Percentiles rank a stretch among this genome's conserved stretches.
phyloP scores from a whole-genome alignment of 345 rosid species.

The Cochlearia excelsa region DNA sequence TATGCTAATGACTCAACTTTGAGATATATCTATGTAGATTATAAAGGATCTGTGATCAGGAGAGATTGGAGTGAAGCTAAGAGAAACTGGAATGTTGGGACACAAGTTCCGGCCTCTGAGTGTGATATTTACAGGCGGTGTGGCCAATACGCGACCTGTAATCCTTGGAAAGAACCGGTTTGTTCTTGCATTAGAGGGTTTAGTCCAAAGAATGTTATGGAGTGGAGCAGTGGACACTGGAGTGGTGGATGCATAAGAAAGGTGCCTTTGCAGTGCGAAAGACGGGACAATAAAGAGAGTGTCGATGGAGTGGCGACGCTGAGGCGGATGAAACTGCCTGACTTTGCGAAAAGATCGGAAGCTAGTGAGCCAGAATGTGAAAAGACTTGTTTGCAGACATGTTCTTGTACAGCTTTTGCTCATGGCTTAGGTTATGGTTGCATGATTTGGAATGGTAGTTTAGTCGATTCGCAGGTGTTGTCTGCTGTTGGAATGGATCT shows the following conservation, averaged over 20 bases:
- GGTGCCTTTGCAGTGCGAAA: conserved; percentile 38
- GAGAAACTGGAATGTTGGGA: conserved; percentile 17
- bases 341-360: conserved; percentile 36
- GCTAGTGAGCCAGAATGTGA: conserved; percentile 38
- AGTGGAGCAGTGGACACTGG: conserved; percentile 51
- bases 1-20: conserved; percentile 13
- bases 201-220: conserved; percentile 40
- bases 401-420: conserved; percentile 55
- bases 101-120: conserved; percentile 32
- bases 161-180: conserved; percentile 26
- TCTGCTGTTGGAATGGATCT: conserved; percentile 41
- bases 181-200: conserved; percentile 61
- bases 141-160: conserved; percentile 49
- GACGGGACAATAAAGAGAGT: conserved; percentile 29
- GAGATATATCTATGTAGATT: conserved; percentile 33
- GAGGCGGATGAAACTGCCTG: conserved; percentile 44
- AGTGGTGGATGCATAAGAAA: conserved; percentile 50
- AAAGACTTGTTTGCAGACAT: conserved; percentile 43
- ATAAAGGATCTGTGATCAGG: background rate
- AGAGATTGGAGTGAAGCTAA: conserved; percentile 27
- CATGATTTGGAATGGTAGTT: conserved; percentile 45
- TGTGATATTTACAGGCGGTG: conserved; percentile 49
- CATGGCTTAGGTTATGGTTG: conserved; percentile 46
- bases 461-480: conserved; percentile 41
- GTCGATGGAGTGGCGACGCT: conserved; percentile 46